Base-by-base conservation (phyloP, 352 stramenopile species). In the Phytophthora palmivora region DNA sequence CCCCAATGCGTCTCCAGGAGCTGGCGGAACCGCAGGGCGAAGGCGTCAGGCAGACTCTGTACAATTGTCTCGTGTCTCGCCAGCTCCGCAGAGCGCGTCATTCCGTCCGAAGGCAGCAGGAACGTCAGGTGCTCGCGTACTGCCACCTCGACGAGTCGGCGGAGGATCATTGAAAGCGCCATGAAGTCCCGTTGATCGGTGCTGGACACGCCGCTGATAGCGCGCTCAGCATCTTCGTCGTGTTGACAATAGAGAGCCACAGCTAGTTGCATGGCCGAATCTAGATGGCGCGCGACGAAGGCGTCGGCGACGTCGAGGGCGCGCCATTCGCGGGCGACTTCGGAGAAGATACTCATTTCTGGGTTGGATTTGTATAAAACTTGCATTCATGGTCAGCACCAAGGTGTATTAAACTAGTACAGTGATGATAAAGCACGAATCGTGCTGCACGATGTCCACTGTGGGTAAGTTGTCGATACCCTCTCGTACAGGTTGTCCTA, bases 101-200 rank as follows among this genome's bases (percentile, higher is more conserved):
- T 28, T 41, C 41, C 47, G 12, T 14, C 42, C 24, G 15, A 34
- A 12, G 74, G 67, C 21, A 87, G n/a, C n/a, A 89, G 51, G 16
- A 89, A 88, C 44, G 43, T 61, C 76, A 88, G 72, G 46, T 72
- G 81, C 10, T 84, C 70, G 9, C 82, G 80, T 8, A 84, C 48
- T 8, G 74, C 60, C 19, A 69, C 48, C 15, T 84, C 74, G n/a
- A 89, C 8, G 10, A 92, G 63, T 3, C 70, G 63, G 16, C 74
- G 74, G 24, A 90, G 41, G 11, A 74, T 67, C 7, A 65, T 49
- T 37, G 65, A 65, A 4, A 85, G 63, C 2, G 62, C 51, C 39
- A 84, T 26, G 15, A 92, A 63, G 43, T 50, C 45, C 19, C 78
- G 76, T 41, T 78, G 70, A 0, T 88, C 78, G 34, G 63, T 50